Evolutionary conservation across 768 basidiomycete genomes (phyloP), one percentile per base, ranked within the genome.

Genomic region (Cubamyces lactineus): DNA sequence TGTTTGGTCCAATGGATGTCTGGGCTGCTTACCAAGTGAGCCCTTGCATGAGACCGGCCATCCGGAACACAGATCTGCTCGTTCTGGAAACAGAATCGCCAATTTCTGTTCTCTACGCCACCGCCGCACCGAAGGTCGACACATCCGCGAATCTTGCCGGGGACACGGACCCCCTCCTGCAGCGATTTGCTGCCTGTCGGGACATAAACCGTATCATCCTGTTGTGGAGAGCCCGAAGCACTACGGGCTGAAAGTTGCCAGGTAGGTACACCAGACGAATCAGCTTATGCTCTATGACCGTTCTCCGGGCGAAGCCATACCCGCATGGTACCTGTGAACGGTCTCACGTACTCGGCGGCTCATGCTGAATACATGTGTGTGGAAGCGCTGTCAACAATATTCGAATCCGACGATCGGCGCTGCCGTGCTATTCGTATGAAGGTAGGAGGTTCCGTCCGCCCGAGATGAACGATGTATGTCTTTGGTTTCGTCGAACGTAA

Each of bases 401-500:
- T 55, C 38, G 62, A 63, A 34, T 83, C 86, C 7, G 68, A 86
- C 9, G 86, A 87, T 17, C 82, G 28, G 28, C 28, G 8, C 3
- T 87, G 6, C 80, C 88, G 67, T 94, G 92, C 70, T 68, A 77
- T 43, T 75, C 85, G n/a, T 1, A 74, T 95, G 65, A 78, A 84
- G 55, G 67, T 77, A 51, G 92, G 91, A 73, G 81, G 84, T 9
- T 85, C 89, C 0, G 85, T 84, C 2, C 96, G 95, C 76, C 84
- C 93, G 70, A 78, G 30, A 77, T 96, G 38, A 82, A 89, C 67
- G 80, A 89, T 55, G 77, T 80, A 24, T 96, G 95, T 77, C 89
- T 92, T 71, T 70, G 79, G 47, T 84, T 74, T 63, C 81, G 62
- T 85, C 82, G 8, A 82, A 82, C 43, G 79, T 87, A n/a, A 78